Conservation (phyloP, 2,329 filamentous ascomycete species). For the Talaromyces marneffei region DNA sequence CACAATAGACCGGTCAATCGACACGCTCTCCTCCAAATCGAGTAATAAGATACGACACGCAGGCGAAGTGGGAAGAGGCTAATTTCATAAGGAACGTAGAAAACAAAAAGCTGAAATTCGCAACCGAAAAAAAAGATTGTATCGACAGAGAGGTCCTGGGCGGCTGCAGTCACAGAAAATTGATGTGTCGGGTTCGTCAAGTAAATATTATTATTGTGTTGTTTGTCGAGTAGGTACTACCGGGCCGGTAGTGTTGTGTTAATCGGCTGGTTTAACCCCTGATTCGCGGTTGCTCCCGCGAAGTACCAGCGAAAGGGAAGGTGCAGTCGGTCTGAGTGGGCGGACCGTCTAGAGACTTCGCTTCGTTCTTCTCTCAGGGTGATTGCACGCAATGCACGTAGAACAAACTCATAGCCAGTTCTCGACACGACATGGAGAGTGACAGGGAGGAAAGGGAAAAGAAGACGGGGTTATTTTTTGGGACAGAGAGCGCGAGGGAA, state of each 20-base stretch:
- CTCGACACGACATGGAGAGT: not conserved
- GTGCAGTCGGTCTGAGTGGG: not conserved
- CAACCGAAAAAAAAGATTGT: not conserved
- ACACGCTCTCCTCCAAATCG: not conserved
- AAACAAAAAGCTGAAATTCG: not conserved
- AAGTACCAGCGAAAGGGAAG: not conserved
- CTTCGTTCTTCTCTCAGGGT: not conserved
- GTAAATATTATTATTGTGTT: not conserved
- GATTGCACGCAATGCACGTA: not conserved
- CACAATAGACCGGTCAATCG: not conserved
- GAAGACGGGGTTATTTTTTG: not conserved
- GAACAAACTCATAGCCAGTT: not conserved
- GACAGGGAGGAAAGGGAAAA: not conserved
- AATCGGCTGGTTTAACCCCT: slow-evolving; percentile 4
- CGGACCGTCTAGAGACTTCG: not conserved
- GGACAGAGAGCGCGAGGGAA: not conserved
- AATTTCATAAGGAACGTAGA: slow-evolving; percentile 4
- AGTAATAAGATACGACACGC: not conserved
- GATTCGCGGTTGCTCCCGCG: slow-evolving; percentile 7
- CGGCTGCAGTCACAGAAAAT: not conserved
- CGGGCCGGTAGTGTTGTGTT: not conserved
- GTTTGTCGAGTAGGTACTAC: not conserved
- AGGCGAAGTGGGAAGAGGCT: not conserved
- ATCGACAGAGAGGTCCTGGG: not conserved
- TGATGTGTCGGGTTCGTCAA: not conserved